Evolutionary conservation across 129 eudicot genomes (phyloP).

Genomic region (Escallonia herrerae): DNA sequence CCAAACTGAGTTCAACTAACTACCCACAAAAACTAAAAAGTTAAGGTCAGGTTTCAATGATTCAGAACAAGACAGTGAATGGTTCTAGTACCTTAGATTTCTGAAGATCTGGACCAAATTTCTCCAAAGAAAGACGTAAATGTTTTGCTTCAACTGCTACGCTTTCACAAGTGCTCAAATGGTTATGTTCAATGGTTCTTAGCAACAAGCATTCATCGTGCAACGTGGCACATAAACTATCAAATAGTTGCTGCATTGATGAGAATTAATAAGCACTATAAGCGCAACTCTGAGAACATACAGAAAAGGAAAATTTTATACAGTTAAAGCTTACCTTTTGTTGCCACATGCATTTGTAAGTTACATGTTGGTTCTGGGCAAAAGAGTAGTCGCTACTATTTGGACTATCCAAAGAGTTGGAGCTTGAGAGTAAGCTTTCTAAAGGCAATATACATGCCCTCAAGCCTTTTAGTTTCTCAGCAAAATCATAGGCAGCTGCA

Average conservation of each 20-base stretch:
- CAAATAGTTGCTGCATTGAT: slow-evolving; percentile 55
- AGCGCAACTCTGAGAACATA: too few species aligned
- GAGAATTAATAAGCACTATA: too few species aligned
- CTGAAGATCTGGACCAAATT: slow-evolving; percentile 41
- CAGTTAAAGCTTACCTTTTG: slow-evolving; percentile 55
- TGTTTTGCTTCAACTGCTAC: slow-evolving; percentile 36
- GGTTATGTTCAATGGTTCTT: slow-evolving; percentile 44
- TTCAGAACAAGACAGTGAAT: not conserved
- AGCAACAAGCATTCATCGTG: slow-evolving; percentile 69
- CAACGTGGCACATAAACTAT: slow-evolving; percentile 42
- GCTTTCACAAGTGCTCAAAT: slow-evolving; percentile 40
- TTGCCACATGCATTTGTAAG: slow-evolving; percentile 63
- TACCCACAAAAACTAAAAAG: too few species aligned
- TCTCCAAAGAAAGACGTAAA: slow-evolving; percentile 43
- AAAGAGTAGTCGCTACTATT: slow-evolving; percentile 15
- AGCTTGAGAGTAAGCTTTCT: slow-evolving; percentile 36
- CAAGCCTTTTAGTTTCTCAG: slow-evolving; percentile 40
- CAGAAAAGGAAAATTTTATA: too few species aligned
- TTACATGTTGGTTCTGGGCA: slow-evolving; percentile 43
- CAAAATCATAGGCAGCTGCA: slow-evolving; percentile 52
- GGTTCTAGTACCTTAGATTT: slow-evolving; percentile 56
- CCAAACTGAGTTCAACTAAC: not conserved
- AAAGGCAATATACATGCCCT: slow-evolving; percentile 39
- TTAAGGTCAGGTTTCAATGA: too few species aligned
- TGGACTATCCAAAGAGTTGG: not conserved